Percentiles rank a stretch among this genome's conserved stretches.
phyloP scores from a whole-genome alignment of 306 rosid species.

The Datisca glomerata region DNA sequence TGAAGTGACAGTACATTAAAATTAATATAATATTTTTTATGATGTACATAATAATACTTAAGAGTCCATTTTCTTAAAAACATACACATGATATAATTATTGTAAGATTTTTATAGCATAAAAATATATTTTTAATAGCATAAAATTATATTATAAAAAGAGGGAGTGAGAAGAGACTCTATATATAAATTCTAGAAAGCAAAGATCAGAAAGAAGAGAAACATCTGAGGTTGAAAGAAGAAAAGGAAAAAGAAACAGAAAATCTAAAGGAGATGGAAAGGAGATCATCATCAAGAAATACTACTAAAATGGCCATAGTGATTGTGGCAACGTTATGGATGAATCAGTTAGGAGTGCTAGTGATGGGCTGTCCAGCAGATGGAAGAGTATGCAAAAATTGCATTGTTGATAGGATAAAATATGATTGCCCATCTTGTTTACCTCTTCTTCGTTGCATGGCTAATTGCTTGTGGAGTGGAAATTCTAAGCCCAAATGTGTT shows the following conservation, averaged over 20 bases:
- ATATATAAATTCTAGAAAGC: too few species aligned
- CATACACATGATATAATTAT: too few species aligned
- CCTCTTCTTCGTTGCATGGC: slow-evolving; percentile 76
- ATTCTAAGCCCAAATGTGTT: slow-evolving; percentile 29
- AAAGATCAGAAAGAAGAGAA: too few species aligned
- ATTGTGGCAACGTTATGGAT: slow-evolving; percentile 18
- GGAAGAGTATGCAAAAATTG: slow-evolving; percentile 43
- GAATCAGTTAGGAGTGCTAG: slow-evolving; percentile 13
- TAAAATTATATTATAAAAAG: too few species aligned
- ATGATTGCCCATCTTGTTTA: slow-evolving; percentile 40
- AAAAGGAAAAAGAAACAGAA: not conserved
- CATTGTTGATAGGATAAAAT: slow-evolving; percentile 42
- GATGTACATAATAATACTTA: too few species aligned
- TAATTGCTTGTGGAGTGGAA: slow-evolving; percentile 68
- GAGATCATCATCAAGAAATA: not conserved
- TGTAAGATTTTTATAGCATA: too few species aligned
- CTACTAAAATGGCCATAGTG: not conserved
- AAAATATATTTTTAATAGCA: too few species aligned
- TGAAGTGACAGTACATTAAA: too few species aligned
- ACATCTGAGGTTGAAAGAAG: too few species aligned
- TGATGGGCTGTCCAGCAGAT: slow-evolving; percentile 25
- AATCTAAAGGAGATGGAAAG: slow-evolving; percentile 16
- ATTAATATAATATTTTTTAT: too few species aligned
- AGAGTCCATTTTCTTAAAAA: too few species aligned
- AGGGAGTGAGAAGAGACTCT: too few species aligned